Percentiles rank a stretch among this genome's conserved stretches.
These are phyloP conservation scores for Pyrenophora teres DNA, from an alignment of 2,329 filamentous ascomycete genomes.

Conservation along the genomic window DNA sequence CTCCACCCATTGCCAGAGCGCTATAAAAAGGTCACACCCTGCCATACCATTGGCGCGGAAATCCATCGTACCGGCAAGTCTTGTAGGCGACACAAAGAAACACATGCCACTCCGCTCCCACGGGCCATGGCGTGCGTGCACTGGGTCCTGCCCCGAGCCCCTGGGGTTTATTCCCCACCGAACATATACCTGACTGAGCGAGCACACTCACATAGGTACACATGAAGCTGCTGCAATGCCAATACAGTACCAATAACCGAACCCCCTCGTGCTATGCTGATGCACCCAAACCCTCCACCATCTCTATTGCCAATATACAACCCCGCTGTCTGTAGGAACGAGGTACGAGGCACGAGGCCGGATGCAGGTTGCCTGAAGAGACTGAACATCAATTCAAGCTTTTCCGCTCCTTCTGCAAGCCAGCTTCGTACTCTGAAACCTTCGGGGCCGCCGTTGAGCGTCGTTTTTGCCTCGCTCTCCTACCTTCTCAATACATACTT, in stretches of 20 bases:
- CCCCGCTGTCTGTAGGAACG: neutral
- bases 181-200: neutral
- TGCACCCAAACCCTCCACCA: neutral
- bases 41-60: constrained; percentile 24
- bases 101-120: constrained; percentile 26
- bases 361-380: neutral
- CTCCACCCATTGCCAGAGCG: constrained; percentile 18
- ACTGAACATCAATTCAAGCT: neutral
- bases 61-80: constrained; percentile 13
- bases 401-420: neutral
- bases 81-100: constrained; percentile 29
- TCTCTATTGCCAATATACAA: constrained; percentile 14
- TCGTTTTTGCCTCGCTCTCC: too few relatives aligned
- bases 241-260: neutral
- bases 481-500: too few relatives aligned
- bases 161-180: constrained; percentile 4
- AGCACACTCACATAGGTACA: neutral
- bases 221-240: too few relatives aligned
- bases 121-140: constrained; percentile 20
- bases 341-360: neutral
- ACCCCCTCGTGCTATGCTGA: neutral
- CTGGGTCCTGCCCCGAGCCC: constrained; percentile 4
- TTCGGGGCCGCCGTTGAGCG: constrained; percentile 6
- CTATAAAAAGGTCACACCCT: constrained; percentile 32
- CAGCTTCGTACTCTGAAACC: constrained; percentile 9